Conservation (phyloP, 306 rosid genomes). For the Vigna trinervia region DNA sequence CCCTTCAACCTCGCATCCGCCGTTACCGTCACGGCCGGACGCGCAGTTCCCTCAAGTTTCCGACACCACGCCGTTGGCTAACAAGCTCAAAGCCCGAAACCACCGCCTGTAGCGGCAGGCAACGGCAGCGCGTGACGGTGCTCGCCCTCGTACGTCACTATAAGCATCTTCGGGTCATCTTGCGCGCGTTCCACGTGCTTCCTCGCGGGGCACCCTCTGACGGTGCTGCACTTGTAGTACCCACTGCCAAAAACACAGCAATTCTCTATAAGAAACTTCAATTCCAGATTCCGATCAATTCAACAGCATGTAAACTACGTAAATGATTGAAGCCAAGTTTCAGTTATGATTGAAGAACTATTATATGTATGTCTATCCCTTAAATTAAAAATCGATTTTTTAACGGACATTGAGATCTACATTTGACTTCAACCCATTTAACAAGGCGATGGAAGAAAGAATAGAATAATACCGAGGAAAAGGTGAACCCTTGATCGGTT, state of each 20-base stretch:
- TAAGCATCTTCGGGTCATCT: conserved; percentile 53
- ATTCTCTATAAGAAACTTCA: too few species aligned
- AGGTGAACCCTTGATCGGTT: conserved; percentile 86
- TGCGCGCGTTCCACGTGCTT: conserved; percentile 81
- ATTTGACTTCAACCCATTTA: conserved; percentile 38
- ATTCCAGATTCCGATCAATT: too few species aligned
- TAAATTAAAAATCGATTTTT: background rate
- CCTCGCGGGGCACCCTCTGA: conserved; percentile 82
- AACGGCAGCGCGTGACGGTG: conserved; percentile 47
- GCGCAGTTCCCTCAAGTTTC: background rate
- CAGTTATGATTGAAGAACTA: too few species aligned
- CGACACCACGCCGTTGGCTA: background rate
- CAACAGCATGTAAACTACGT: too few species aligned
- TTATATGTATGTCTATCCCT: background rate
- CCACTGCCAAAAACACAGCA: conserved; percentile 52
- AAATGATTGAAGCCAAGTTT: background rate
- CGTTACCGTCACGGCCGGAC: conserved; percentile 18
- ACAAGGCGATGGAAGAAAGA: background rate
- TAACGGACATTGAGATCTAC: background rate
- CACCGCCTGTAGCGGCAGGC: background rate
- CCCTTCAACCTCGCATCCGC: background rate
- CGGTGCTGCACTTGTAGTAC: conserved; percentile 77
- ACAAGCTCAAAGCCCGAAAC: background rate
- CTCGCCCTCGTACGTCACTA: conserved; percentile 51
- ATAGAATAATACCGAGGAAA: conserved; percentile 63